Percentiles rank a stretch among this genome's conserved stretches.
phyloP scores from a whole-genome alignment of 140 eudicot species.

The Bidens hawaiensis region DNA sequence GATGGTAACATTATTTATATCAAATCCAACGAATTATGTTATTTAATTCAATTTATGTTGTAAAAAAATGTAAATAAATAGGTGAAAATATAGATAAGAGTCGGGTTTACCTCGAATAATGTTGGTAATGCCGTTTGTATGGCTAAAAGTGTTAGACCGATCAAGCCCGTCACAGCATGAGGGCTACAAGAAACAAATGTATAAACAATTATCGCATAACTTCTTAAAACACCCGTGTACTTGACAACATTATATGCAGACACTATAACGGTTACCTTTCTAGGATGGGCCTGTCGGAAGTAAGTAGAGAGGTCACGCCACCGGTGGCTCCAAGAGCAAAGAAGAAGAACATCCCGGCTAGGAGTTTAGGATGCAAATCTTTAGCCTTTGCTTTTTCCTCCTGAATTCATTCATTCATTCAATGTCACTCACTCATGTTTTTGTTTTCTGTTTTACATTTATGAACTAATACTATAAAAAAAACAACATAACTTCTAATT shows the following conservation, averaged over 20 bases:
- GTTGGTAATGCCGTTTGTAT: constrained; percentile 68
- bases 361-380: constrained; percentile 96
- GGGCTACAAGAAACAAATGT: constrained; percentile 57
- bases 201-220: neutral
- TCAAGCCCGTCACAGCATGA: constrained; percentile 87
- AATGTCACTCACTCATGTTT: neutral
- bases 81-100: neutral
- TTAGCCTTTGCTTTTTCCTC: constrained; percentile 96
- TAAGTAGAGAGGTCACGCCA: constrained; percentile 76
- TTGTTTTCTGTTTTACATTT: neutral
- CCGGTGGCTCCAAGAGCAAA: constrained; percentile 97
- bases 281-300: constrained; percentile 84
- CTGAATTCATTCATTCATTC: constrained; percentile 30
- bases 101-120: constrained; percentile 67
- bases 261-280: constrained; percentile 57
- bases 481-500: neutral
- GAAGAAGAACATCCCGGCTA: constrained; percentile 94
- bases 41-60: neutral
- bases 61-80: neutral
- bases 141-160: constrained; percentile 78
- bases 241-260: neutral
- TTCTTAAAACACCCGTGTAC: neutral
- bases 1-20: neutral
- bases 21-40: too few species aligned
- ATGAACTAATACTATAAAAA: neutral